Conservation (phyloP, 306 rosid species). For the Prunus armeniaca region DNA sequence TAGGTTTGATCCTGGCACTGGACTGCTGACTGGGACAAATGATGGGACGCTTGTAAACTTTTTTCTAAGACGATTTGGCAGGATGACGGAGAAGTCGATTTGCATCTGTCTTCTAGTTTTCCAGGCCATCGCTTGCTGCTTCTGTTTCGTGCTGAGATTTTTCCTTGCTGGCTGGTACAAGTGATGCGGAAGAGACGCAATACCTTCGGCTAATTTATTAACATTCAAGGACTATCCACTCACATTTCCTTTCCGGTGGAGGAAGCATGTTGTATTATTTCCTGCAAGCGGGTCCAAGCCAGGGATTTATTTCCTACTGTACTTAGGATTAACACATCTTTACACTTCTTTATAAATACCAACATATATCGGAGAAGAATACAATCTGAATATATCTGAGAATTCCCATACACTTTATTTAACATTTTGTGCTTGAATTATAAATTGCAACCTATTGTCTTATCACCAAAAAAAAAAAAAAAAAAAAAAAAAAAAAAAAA, state of each 20-base stretch:
- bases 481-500: too few relatives aligned
- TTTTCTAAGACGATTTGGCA: slow-evolving; percentile 71
- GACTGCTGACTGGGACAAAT: slow-evolving; percentile 89
- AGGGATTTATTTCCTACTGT: not conserved
- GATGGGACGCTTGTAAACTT: slow-evolving; percentile 95
- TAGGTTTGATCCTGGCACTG: slow-evolving; percentile 79
- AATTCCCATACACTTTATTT: too few relatives aligned
- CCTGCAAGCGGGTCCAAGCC: not conserved
- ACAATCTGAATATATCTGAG: too few relatives aligned
- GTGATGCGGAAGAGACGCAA: slow-evolving; percentile 36
- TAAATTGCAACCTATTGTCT: too few relatives aligned
- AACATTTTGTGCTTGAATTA: too few relatives aligned
- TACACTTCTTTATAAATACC: too few relatives aligned
- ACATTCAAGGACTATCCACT: not conserved
- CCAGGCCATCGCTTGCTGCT: slow-evolving; percentile 85
- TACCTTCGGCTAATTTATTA: not conserved
- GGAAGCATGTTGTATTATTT: slow-evolving; percentile 1
- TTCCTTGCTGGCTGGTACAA: slow-evolving; percentile 97
- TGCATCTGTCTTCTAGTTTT: slow-evolving; percentile 83
- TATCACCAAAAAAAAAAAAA: too few relatives aligned
- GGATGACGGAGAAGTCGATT: slow-evolving; percentile 68
- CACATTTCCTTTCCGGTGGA: not conserved
- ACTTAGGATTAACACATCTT: too few relatives aligned
- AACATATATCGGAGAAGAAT: too few relatives aligned
- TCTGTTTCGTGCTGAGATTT: slow-evolving; percentile 81